phyloP scores from a whole-genome alignment of 2,329 filamentous ascomycete genomes.

The Alternaria gaisen region DNA sequence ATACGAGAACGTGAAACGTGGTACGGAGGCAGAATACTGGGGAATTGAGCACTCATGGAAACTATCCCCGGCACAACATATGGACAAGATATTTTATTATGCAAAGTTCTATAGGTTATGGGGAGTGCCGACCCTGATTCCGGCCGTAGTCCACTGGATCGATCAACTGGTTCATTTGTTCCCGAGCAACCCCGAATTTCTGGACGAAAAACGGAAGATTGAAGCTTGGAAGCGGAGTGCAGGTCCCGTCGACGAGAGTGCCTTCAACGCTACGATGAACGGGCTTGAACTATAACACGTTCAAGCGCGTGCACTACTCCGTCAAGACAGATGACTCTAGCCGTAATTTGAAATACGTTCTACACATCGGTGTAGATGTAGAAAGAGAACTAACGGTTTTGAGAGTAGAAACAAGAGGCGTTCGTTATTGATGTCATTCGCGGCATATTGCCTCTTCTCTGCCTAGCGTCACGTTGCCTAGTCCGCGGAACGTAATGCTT shows the following conservation, averaged over 20 bases:
- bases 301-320: neutral
- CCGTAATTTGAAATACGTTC: neutral
- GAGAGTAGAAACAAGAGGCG: neutral
- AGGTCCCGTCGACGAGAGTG: neutral
- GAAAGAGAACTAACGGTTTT: neutral
- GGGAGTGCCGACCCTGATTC: neutral
- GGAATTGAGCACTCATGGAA: neutral
- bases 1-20: neutral
- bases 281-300: neutral
- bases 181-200: neutral
- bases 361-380: neutral
- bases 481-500: conserved; percentile 5
- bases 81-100: neutral
- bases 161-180: accelerated
- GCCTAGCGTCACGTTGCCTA: conserved; percentile 4
- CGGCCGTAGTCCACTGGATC: neutral
- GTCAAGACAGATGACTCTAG: neutral
- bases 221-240: neutral
- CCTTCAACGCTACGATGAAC: neutral
- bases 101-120: neutral
- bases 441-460: neutral
- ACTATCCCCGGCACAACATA: neutral
- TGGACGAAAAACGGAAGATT: neutral
- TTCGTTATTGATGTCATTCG: neutral
- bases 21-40: neutral